These are phyloP conservation scores for Pseudonectria buxi DNA, from an alignment of 2,329 filamentous ascomycete species.

Conservation along the genomic window DNA sequence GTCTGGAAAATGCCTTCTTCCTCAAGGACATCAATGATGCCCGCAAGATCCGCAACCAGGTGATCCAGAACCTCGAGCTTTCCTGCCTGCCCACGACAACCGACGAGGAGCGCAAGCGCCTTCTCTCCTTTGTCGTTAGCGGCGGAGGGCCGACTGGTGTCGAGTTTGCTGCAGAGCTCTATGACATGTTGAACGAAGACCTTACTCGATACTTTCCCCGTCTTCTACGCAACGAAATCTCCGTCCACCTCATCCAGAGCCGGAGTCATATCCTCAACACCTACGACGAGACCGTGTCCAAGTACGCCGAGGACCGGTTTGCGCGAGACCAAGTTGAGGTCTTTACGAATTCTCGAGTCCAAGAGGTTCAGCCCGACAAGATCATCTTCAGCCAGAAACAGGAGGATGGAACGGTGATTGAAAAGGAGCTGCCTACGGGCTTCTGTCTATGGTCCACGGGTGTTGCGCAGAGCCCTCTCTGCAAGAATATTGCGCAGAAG, in stretches of 20 bases:
- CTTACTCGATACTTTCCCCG: slow-evolving; percentile 75
- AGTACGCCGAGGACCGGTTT: slow-evolving; percentile 87
- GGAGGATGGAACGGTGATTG: slow-evolving; percentile 65
- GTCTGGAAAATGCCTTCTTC: slow-evolving; percentile 88
- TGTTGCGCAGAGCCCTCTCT: slow-evolving; percentile 78
- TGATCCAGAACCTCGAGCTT: slow-evolving; percentile 82
- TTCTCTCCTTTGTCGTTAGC: slow-evolving; percentile 93
- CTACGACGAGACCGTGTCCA: slow-evolving; percentile 89
- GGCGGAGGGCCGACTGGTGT: slow-evolving; percentile 95
- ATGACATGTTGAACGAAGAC: slow-evolving; percentile 94
- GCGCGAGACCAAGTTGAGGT: slow-evolving; percentile 86
- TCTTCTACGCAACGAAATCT: slow-evolving; percentile 93
- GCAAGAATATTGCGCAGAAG: slow-evolving; percentile 67
- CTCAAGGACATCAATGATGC: slow-evolving; percentile 94
- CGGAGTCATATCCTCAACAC: slow-evolving; percentile 94
- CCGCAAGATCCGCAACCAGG: slow-evolving; percentile 76
- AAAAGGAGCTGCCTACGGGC: slow-evolving; percentile 89
- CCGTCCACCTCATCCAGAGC: slow-evolving; percentile 93
- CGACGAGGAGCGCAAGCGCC: slow-evolving; percentile 77
- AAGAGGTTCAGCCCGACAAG: slow-evolving; percentile 75
- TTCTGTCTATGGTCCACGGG: slow-evolving; percentile 98
- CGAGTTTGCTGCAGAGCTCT: slow-evolving; percentile 94
- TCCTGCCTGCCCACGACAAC: slow-evolving; percentile 88
- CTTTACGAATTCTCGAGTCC: slow-evolving; percentile 86
- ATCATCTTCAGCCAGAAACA: slow-evolving; percentile 84